Percentiles rank a stretch among this genome's conserved stretches.
Conservation (phyloP, 257 asterid species). For the Scutellaria galericulata region DNA sequence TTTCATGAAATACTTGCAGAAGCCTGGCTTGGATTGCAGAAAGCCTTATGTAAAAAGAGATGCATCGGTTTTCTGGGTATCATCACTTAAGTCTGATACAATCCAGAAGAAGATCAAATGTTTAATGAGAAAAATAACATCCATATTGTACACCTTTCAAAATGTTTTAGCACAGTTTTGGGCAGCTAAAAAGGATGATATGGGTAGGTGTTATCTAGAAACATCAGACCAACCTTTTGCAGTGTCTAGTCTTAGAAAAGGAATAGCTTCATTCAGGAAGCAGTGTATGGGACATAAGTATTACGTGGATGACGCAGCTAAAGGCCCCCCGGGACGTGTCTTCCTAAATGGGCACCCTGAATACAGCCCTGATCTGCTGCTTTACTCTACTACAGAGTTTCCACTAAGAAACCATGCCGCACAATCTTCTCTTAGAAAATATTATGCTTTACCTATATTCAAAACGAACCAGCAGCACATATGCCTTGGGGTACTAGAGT, state of each 20-base stretch:
- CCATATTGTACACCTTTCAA: no score
- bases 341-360: background rate
- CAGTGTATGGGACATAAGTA: constrained; percentile 9
- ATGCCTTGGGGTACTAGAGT: constrained; percentile 37
- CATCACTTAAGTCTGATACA: background rate
- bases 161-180: constrained; percentile 15
- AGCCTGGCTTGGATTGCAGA: background rate
- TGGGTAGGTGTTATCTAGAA: background rate
- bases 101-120: background rate
- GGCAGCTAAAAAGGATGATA: background rate
- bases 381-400: constrained; percentile 30
- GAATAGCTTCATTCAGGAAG: constrained; percentile 16
- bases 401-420: constrained; percentile 17
- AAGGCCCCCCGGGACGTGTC: constrained; percentile 21
- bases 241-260: background rate
- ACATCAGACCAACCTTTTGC: constrained; percentile 8
- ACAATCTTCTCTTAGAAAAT: background rate
- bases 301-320: background rate
- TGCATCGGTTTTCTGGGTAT: background rate
- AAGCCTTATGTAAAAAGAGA: background rate
- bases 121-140: background rate
- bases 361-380: background rate
- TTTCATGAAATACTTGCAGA: background rate
- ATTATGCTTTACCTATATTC: constrained; percentile 24
- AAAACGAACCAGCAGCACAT: background rate